Evolutionary conservation across 208 protist species (phyloP).

Genomic region (Lotmaria passim): DNA sequence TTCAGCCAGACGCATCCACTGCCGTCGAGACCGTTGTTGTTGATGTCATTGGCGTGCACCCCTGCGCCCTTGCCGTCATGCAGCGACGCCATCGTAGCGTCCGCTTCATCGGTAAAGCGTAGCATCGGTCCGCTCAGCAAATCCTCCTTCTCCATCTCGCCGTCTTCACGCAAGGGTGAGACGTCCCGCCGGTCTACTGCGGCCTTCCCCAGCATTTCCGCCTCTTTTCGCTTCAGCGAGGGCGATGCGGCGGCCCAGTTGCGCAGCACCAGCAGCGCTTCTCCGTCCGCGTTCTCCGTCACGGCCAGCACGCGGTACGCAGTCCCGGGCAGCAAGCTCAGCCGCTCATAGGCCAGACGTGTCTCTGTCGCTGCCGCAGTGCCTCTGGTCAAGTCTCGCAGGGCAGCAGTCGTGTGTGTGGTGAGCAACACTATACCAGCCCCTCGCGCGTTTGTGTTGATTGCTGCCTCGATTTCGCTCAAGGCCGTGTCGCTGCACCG

Average conservation of each 20-base stretch:
- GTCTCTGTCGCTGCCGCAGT: not conserved
- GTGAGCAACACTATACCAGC: slow-evolving; percentile 60
- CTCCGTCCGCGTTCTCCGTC: slow-evolving; percentile 39
- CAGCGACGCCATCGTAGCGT: not conserved
- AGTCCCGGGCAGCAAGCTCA: slow-evolving; percentile 38
- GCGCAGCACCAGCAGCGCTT: slow-evolving; percentile 49
- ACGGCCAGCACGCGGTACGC: slow-evolving; percentile 69
- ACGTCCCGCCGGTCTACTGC: not conserved
- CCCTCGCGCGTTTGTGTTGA: slow-evolving; percentile 54
- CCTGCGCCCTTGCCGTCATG: not conserved
- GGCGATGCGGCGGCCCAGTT: slow-evolving; percentile 31
- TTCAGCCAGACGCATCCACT: slow-evolving; percentile 53
- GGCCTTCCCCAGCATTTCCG: not conserved
- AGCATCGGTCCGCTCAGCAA: not conserved
- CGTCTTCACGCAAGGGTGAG: slow-evolving; percentile 8
- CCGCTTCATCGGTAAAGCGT: not conserved
- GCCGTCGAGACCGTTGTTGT: slow-evolving; percentile 1
- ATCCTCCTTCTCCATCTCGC: too few species aligned
- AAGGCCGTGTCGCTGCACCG: slow-evolving; percentile 28
- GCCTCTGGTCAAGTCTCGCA: not conserved
- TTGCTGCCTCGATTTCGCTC: slow-evolving; percentile 55
- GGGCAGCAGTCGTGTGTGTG: slow-evolving; percentile 17
- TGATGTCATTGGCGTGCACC: too few species aligned
- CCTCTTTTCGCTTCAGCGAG: not conserved
- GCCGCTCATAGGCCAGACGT: slow-evolving; percentile 19